phyloP scores from a whole-genome alignment of 2,329 filamentous ascomycete species.

The Cladosporium sp. region DNA sequence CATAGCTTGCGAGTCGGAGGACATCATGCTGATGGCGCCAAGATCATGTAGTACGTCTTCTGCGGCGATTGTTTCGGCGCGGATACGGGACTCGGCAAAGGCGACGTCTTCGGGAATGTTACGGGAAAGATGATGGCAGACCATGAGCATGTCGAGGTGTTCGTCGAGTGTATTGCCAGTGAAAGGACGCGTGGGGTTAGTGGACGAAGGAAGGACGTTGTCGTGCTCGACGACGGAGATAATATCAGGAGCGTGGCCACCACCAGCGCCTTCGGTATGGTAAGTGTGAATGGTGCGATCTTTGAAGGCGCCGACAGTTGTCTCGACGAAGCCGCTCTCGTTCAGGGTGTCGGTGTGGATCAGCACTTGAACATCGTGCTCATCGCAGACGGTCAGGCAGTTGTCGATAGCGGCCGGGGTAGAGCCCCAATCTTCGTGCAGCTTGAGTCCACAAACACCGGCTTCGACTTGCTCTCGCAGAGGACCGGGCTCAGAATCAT shows the following conservation, averaged over 20 bases:
- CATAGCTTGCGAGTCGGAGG: conserved; percentile 92
- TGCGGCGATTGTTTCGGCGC: conserved; percentile 90
- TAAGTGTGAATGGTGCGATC: conserved; percentile 90
- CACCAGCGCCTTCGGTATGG: conserved; percentile 91
- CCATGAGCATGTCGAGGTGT: conserved; percentile 97
- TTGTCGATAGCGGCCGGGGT: conserved; percentile 88
- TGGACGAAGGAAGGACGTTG: conserved; percentile 84
- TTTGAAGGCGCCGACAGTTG: conserved; percentile 79
- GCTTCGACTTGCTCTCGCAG: conserved; percentile 75
- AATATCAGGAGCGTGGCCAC: conserved; percentile 92
- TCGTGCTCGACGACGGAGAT: conserved; percentile 84
- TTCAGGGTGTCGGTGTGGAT: conserved; percentile 97
- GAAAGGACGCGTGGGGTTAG: conserved; percentile 86
- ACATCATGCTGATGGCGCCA: conserved; percentile 97
- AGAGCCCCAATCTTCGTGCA: conserved; percentile 94
- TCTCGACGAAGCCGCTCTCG: conserved; percentile 94
- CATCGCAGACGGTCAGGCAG: conserved; percentile 74
- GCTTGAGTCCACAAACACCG: conserved; percentile 82
- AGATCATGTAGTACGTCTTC: conserved; percentile 94
- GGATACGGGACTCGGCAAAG: conserved; percentile 90
- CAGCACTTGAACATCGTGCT: conserved; percentile 84
- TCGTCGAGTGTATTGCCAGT: conserved; percentile 91
- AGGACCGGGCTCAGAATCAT: conserved; percentile 65
- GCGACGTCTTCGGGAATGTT: conserved; percentile 94
- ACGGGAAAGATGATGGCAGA: conserved; percentile 88